Base-by-base conservation (phyloP, 164 flowering plant genomes). In the Sedum album region DNA sequence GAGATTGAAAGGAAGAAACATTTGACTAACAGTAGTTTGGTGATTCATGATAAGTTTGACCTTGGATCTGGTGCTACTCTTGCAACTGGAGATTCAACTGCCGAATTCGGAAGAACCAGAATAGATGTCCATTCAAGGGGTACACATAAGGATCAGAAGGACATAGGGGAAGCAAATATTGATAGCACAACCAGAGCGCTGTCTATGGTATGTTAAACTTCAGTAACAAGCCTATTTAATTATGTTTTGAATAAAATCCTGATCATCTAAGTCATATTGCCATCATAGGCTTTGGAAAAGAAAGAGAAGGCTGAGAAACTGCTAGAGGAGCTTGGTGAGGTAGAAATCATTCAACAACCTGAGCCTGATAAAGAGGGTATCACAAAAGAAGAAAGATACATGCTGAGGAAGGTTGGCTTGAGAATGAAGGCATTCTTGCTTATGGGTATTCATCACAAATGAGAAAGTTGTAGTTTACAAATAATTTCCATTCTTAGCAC, bases 401-500 rank as follows among this genome's bases (percentile, higher is more conserved):
- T 94, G 98, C 82, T 94, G 41, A 78, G 85, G 79, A 94, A 85
- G 82, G 88, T 94, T 79, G 98, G 91, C 71, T 77, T 94, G 80
- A 87, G 79, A 76, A 91, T 91, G 95, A 88, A 86, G 72, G 79
- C 98, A 62, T 91, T 87, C 76, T 79, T 91, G 57, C 79, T 88
- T 38, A 23, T 89, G 76, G 97, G 98, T 91, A 78, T 82, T 90
- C 78, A 71, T 51, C 39, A 25, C 48, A 53, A 62, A 66, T 23
- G 44, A 46, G 71, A 31, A 11, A 55, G 25, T 30, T 28, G 11
- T 2, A 42, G 46, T 53, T 66, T 35, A 60, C 65, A 46, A 53
- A 0, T 14, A 41, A 20, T 42, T 61, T 23, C 55, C 61, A 55
- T 57, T 57, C 62, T 57, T 57, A 57, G 62, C 18, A 57, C 11